phyloP scores from a whole-genome alignment of 2,329 filamentous ascomycete species.

The Cladosporium oxysporum region DNA sequence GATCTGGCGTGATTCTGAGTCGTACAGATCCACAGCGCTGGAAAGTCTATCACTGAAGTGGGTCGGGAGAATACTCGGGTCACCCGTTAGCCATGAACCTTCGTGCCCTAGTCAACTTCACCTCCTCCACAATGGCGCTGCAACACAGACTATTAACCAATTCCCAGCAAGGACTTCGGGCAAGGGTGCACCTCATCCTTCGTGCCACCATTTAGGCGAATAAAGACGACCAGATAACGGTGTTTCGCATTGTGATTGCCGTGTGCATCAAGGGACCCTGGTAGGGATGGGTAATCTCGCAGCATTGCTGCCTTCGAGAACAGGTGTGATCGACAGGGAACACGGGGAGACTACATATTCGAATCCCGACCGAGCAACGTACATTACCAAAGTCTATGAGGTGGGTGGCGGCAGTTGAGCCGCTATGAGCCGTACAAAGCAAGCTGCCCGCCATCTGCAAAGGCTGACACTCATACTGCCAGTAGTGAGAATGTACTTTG shows the following conservation, averaged over 20 bases:
- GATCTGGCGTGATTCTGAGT: constrained; percentile 5
- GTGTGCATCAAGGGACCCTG: neutral
- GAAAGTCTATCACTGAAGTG: neutral
- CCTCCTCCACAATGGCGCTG: neutral
- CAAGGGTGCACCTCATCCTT: neutral
- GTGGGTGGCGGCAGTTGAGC: neutral
- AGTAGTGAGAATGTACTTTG: neutral
- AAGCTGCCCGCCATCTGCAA: neutral
- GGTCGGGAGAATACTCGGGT: constrained; percentile 9
- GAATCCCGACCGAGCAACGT: neutral
- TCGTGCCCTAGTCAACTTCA: constrained; percentile 8
- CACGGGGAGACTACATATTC: neutral
- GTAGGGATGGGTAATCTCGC: neutral
- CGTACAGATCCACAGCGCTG: constrained; percentile 1
- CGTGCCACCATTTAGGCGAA: neutral
- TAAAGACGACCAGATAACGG: neutral
- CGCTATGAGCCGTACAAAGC: neutral
- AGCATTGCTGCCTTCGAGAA: neutral
- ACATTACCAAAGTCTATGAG: neutral
- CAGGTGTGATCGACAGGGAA: neutral
- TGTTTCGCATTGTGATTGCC: neutral
- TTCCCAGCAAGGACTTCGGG: neutral
- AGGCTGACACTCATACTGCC: neutral
- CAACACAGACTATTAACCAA: neutral
- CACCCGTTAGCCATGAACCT: neutral